Conservation (phyloP, 306 rosid genomes). For the Malus domestica region DNA sequence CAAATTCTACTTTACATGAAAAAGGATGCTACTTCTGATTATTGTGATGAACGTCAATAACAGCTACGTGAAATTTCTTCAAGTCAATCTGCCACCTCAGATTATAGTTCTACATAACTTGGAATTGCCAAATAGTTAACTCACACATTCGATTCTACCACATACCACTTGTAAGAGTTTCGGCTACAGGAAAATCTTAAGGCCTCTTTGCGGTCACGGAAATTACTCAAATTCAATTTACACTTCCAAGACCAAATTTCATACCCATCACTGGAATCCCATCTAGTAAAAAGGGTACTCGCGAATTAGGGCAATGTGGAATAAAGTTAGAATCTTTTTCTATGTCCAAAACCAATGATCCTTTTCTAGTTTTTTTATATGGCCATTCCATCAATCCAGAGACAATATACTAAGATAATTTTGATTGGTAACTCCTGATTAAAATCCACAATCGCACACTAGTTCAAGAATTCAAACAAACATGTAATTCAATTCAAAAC, state of each 20-base stretch:
- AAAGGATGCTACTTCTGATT: neutral
- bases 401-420: neutral
- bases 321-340: neutral
- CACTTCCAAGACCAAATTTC: neutral
- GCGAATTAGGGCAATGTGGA: neutral
- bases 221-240: neutral
- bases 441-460: neutral
- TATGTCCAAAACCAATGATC: neutral
- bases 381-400: neutral
- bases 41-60: neutral
- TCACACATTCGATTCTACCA: neutral
- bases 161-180: neutral
- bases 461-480: neutral
- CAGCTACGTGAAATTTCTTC: neutral
- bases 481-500: neutral
- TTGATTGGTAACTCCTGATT: neutral
- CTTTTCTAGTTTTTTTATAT: neutral
- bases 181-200: neutral
- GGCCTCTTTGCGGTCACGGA: neutral
- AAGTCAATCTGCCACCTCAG: neutral
- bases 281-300: neutral
- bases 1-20: neutral
- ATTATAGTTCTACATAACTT: neutral
- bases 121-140: neutral
- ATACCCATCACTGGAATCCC: neutral